Base-by-base conservation (phyloP, 2,329 filamentous ascomycete species). In the Polychaeton citri region DNA sequence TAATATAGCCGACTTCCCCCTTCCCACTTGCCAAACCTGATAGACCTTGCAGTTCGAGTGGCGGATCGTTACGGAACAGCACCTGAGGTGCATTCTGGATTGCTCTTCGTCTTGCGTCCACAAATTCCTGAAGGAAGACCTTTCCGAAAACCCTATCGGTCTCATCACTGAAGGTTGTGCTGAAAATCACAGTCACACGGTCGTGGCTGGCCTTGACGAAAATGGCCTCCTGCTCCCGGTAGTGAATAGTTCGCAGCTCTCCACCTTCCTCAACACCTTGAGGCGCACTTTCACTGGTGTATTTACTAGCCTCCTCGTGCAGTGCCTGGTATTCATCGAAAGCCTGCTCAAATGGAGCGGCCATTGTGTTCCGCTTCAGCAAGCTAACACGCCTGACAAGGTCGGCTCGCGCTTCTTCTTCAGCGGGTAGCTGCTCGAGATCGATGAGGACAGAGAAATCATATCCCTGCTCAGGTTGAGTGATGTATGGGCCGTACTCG, bases 1-100 rank as follows among this genome's bases (percentile, higher is more conserved):
- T 98, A 43, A 98, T 87, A 58, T 96, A 98, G 56, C 90, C 92
- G 52, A 96, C 79, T 58, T 95, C 86, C 40, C 81, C 85, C 37
- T 79, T 81, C 39, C 79, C 77, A 13, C 74, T 74, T 51, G 76
- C 73, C 34, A 96, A 71, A n/a, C 88, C 88, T 2, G 82, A 81
- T 19, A 95, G 76, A 19, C 77, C 79, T 59, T 94, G 80, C 41
- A 98, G 64, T 63, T 98, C 90, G 33, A 98, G 70, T 3, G 90
- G 90, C 19, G 88, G 82, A 48, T 98, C 90, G 54, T 88, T 93
- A 51, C 85, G 74, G 73, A 95, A 98, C 18, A 98, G 70, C 13
- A 99, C 90, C 62, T 99, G 90, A 1, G 90, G 90, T 13, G 92
- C 90, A 60, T 98, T 98, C 64, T 98, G 92, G 44, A 98, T 93